Conservation (phyloP, 2,329 filamentous ascomycete genomes). For the Sphaerulina vaccinii region DNA sequence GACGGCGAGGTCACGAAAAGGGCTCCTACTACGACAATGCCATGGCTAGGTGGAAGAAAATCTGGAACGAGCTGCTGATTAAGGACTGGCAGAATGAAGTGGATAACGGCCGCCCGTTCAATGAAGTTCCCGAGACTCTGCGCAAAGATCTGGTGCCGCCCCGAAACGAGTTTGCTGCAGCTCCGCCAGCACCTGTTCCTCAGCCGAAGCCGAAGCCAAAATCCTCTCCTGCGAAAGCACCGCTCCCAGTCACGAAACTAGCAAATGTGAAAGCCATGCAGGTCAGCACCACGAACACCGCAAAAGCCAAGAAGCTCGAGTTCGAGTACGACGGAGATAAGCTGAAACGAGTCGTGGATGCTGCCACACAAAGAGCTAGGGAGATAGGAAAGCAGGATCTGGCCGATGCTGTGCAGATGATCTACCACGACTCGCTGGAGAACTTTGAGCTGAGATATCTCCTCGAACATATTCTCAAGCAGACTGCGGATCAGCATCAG, state of each 20-base stretch:
- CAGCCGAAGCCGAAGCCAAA: background rate
- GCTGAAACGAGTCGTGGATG: constrained; percentile 37
- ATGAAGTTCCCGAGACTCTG: constrained; percentile 13
- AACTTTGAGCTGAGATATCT: constrained; percentile 40
- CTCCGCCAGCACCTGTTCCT: background rate
- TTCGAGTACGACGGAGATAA: constrained; percentile 21
- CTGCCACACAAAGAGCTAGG: constrained; percentile 41
- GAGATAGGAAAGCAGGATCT: constrained; percentile 36
- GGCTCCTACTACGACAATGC: constrained; percentile 22
- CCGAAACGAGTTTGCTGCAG: background rate
- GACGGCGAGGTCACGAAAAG: constrained; percentile 23
- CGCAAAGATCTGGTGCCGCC: constrained; percentile 2
- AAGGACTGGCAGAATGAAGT: constrained; percentile 25
- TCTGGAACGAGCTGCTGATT: constrained; percentile 19
- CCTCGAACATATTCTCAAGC: constrained; percentile 43
- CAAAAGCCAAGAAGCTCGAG: background rate
- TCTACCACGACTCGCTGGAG: constrained; percentile 41
- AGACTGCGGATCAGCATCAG: constrained; percentile 41
- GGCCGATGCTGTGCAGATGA: constrained; percentile 40
- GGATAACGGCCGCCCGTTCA: constrained; percentile 11
- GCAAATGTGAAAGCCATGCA: background rate
- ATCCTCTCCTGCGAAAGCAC: background rate
- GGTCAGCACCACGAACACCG: background rate
- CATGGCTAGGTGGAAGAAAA: constrained; percentile 21
- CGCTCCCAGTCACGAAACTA: background rate